Base-by-base conservation (phyloP, 768 basidiomycete species). In the Tricholoma terreum region DNA sequence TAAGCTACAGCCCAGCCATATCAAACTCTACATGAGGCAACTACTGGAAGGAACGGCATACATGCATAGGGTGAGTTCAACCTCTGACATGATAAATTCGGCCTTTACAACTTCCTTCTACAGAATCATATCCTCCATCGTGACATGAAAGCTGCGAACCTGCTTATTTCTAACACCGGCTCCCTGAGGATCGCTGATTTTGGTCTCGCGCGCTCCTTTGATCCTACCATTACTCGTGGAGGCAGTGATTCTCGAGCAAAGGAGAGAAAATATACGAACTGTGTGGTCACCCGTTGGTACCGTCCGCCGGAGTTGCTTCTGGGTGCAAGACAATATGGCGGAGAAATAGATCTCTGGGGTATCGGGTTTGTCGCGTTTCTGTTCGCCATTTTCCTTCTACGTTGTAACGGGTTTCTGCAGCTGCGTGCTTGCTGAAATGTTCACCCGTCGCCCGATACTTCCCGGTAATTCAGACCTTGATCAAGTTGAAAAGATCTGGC, bases 361-460 rank as follows among this genome's bases (percentile, higher is more conserved):
- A 86, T 98, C 53, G 97, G 96, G 86, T 95, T 68, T 64, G 85
- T 77, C 24, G 40, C 46, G 24, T 15, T 58, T 17, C 10, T 42
- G 8, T 17, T 21, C 58, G 12, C 45, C 15, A 4, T 57, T 51
- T 33, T 9, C 48, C 11, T 24, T 40, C 58, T 36, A 31, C 7
- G 10, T 40, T 48, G 27, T 27, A 48, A 48, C 27, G 12, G 22
- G 9, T 49, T 30, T 48, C n/a, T 55, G 22, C 59, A 95, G 93
- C 6, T 97, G 96, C 71, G 92, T 98, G 27, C 77, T 98, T n/a
- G 96, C 90, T 30, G 97, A 99, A 73, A 98, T 98, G 93, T 96
- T 92, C 70, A 80, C 82, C 56, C 84, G 89, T 43, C 79, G 83
- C 54, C 95, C 96, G 0, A 94, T 99, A 56, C 79, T 98, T 54